Base-by-base conservation (phyloP, 345 rosid species). In the Camelina hispida region DNA sequence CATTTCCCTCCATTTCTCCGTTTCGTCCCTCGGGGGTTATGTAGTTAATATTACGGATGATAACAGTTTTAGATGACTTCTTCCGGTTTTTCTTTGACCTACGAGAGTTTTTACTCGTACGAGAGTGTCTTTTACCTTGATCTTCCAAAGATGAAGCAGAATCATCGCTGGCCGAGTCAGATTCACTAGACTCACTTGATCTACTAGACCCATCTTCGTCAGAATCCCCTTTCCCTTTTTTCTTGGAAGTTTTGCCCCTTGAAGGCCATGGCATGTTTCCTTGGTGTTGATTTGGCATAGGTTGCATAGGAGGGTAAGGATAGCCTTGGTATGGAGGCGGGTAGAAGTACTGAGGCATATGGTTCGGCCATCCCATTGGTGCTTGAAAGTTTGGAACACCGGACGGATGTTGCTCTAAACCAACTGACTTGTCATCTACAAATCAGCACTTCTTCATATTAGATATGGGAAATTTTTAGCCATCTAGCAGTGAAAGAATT, bases 21-120 rank as follows among this genome's bases (percentile, higher is more conserved):
- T 82, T 87, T 78, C 88, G 86, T 81, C 84, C 87, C 78, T 87
- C 85, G 2, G 98, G 91, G 0, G 97, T 85, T 71, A 90, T 90
- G 85, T 90, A 93, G 80, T 93, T 90, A 38, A 93, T 93, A 62
- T 93, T 93, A 7, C 91, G 90, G 72, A 93, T 93, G 56, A 93
- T 89, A 1, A 90, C 93, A 4, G 88, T 93, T 64, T 84, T 85
- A 14, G 96, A 88, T 69, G 84, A 86, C 83, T 85, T 88, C 83
- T 78, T 82, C 66, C 81, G 79, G 40, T 85, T 87, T 74, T 78
- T 85, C 83, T 72, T 71, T 60, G 75, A 63, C 43, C 78, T 40
- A 37, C 72, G 74, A 68, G 76, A 70, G 20, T 18, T 69, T 38
- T 77, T 78, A 72, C 81, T 84, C 0, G 56, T 32, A 34, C 78